Evolutionary conservation across 306 rosid species (phyloP), one percentile per base, ranked within the genome.

Genomic region (Oxytropis ochrocephala): DNA sequence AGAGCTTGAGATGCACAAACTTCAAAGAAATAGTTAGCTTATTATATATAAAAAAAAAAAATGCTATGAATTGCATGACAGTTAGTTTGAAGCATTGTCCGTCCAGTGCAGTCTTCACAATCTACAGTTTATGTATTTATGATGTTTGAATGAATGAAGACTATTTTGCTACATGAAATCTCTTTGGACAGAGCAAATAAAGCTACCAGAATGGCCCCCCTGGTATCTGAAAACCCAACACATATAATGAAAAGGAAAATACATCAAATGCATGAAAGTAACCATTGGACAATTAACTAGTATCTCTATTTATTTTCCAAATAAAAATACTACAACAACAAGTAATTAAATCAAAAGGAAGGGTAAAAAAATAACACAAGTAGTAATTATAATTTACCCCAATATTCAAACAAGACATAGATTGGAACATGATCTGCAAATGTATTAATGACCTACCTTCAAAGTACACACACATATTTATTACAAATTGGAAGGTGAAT

Each of bases 351-450:
- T 50, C 9, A 21, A 5, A 38, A 12, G 17, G 35, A 4, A 42
- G 4, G 52, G 4, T 4, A 42, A 54, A 49, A 38, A 66, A 12
- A 36, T 36, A 11, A 48, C 38, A 70, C 10, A 53, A 67, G 71
- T 6, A 67, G 71, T 6, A 61, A 43, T 68, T 9, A 67, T 61
- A 79, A 51, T 72, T 73, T 75, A 75, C 76, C 52, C 51, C 73
- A 55, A 52, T 11, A 78, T 53, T 11, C 4, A 69, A 74, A 64
- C 60, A 69, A 69, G 58, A 79, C 77, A 74, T 54, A 2, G 29
- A 24, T 24, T 24, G 67, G 41, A 80, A 80, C 78, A 64, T 70
- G 80, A 80, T 74, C 83, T 74, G 82, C 78, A 72, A 72, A 78
- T 74, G 46, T 72, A 75, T 75, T 24, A 79, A 64, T 72, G 82